These are phyloP conservation scores for Cystoderma amianthinum DNA, from an alignment of 768 basidiomycete species.

Conservation along the genomic window DNA sequence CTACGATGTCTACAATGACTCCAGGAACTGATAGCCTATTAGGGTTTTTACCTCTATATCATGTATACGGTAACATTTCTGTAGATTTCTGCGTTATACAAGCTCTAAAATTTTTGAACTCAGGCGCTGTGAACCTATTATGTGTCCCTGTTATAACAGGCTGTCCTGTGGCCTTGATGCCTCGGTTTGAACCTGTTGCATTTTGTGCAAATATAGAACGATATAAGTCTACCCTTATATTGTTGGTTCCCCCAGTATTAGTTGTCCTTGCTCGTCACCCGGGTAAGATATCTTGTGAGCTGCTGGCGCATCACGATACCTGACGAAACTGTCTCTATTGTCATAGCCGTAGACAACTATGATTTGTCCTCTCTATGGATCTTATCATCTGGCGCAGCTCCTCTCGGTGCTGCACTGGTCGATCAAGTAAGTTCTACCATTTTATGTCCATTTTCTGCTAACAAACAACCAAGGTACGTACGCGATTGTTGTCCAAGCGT, in stretches of 20 bases:
- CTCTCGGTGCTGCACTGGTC: constrained; percentile 49
- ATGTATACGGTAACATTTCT: constrained; percentile 20
- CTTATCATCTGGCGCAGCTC: constrained; percentile 59
- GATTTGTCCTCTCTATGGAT: constrained; percentile 40
- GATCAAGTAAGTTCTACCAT: too few relatives aligned
- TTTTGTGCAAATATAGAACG: constrained; percentile 47
- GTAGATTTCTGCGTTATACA: too few relatives aligned
- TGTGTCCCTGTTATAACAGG: constrained; percentile 33
- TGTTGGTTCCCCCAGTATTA: constrained; percentile 62
- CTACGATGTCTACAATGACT: constrained; percentile 22
- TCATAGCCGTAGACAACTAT: constrained; percentile 38
- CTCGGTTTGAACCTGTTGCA: constrained; percentile 46
- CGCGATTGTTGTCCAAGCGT: too few relatives aligned
- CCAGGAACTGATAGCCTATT: constrained; percentile 20
- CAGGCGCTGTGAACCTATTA: constrained; percentile 38
- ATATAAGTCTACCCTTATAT: constrained; percentile 37
- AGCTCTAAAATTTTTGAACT: too few relatives aligned
- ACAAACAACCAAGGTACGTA: too few relatives aligned
- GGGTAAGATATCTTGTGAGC: constrained; percentile 23
- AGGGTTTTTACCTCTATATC: constrained; percentile 43
- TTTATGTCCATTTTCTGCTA: too few relatives aligned
- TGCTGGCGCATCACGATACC: too few relatives aligned
- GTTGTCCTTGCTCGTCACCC: constrained; percentile 50
- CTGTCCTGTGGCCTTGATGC: constrained; percentile 34
- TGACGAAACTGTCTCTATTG: neutral